phyloP scores from a whole-genome alignment of 768 basidiomycete genomes.

The Leucogyrophana mollusca region DNA sequence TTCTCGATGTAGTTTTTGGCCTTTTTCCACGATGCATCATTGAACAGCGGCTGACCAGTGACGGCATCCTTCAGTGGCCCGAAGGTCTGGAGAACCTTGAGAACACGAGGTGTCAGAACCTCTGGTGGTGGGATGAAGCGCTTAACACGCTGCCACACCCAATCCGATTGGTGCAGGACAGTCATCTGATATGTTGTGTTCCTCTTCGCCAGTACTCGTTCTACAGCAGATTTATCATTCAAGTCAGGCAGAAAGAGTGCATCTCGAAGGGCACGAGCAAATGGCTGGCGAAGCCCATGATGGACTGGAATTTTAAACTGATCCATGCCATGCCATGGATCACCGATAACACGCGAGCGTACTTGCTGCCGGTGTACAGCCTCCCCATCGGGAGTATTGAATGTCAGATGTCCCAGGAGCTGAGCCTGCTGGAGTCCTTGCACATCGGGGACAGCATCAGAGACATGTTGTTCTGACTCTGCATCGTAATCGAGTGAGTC shows the following conservation, averaged over 20 bases:
- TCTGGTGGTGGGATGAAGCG: slow-evolving; percentile 32
- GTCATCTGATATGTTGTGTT: slow-evolving; percentile 6
- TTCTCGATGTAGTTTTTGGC: slow-evolving; percentile 28
- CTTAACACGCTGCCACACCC: slow-evolving; percentile 25
- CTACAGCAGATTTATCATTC: slow-evolving; percentile 14
- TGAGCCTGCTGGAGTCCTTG: neutral
- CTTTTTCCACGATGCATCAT: slow-evolving; percentile 23
- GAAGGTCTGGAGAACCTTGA: slow-evolving; percentile 27
- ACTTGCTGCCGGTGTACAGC: too few relatives aligned
- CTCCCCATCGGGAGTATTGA: too few relatives aligned
- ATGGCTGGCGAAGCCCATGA: slow-evolving; percentile 25
- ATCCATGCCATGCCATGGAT: slow-evolving; percentile 23
- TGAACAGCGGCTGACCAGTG: slow-evolving; percentile 30
- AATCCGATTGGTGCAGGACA: slow-evolving; percentile 12
- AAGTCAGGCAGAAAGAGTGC: slow-evolving; percentile 23
- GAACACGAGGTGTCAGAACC: slow-evolving; percentile 23
- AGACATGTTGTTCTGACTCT: neutral
- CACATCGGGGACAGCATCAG: neutral
- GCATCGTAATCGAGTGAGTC: too few relatives aligned
- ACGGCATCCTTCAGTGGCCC: slow-evolving; percentile 33
- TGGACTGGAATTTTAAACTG: slow-evolving; percentile 22
- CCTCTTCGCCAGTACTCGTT: neutral
- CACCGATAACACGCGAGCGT: neutral
- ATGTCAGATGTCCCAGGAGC: neutral
- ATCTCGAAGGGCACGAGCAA: slow-evolving; percentile 17